Evolutionary conservation across 495 filamentous ascomycete species (phyloP), one percentile per base, ranked within the genome.

Genomic region (Penicillium coffeae): DNA sequence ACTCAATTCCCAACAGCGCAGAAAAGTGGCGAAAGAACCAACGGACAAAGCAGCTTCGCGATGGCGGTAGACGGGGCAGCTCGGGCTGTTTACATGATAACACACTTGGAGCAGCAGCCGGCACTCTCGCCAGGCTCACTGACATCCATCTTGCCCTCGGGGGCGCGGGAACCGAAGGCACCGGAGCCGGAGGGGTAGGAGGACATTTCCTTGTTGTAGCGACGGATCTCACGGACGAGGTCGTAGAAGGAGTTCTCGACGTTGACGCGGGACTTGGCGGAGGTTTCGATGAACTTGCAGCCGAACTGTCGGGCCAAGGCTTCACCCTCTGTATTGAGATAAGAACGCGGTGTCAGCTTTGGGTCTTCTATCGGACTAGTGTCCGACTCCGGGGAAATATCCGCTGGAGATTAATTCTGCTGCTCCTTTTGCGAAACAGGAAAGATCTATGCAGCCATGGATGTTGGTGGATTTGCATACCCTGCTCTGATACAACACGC

Each of bases 161-260:
- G 79, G 34, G 82, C 81, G 49, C 82, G 81, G 50, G 72, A 70
- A 45, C 81, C 82, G 49, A 79, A 76, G 14, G 69, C 66, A 45
- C 83, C 80, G 30, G 78, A 78, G 47, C 84, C 87, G 45, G 82
- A 79, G 38, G 84, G 80, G 59, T 95, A 85, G 27, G 86, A 86
- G 45, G 89, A 87, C 83, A 97, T 92, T 56, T 96, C 90, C 69
- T 91, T 92, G 80, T 98, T 96, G 75, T 95, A 97, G 62, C 88
- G 84, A 62, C 93, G 83, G 66, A 98, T 98, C 65, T 96, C 93
- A 50, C 94, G 85, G 39, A 98, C 93, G 55, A 96, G 88, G 62
- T 97, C 89, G 77, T 89, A 97, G 75, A 98, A 98, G 43, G 93
- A 91, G 65, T 94, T 89, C 69, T 98, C 94, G 62, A 98, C 93